Evolutionary conservation across 805 yeast genomes (phyloP).

Genomic region (Diddensiella caesifluorescens): DNA sequence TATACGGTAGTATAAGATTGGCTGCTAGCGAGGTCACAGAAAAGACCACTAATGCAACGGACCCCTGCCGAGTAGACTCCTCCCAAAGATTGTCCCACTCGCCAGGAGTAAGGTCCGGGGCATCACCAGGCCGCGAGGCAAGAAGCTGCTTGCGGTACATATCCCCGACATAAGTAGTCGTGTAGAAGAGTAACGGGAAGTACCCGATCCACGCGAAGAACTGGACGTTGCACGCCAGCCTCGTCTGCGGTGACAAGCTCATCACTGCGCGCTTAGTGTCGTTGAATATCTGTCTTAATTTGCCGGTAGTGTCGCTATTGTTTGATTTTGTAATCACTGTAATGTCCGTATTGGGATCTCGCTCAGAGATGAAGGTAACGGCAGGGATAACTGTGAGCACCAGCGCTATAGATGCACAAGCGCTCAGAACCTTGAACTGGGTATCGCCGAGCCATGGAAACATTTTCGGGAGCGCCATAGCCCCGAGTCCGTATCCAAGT

Average conservation of each 20-base stretch:
- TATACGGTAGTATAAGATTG: constrained; percentile 42
- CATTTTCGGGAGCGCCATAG: constrained; percentile 38
- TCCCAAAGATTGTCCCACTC: constrained; percentile 39
- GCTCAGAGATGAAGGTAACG: constrained; percentile 41
- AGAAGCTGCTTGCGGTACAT: constrained; percentile 39
- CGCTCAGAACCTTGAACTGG: constrained; percentile 49
- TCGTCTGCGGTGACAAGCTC: constrained; percentile 46
- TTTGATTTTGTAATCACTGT: constrained; percentile 7
- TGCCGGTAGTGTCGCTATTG: constrained; percentile 1
- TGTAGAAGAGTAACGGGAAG: constrained; percentile 59
- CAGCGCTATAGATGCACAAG: constrained; percentile 40
- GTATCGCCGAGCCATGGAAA: constrained; percentile 42
- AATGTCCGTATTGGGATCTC: constrained; percentile 38
- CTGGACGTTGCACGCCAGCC: constrained; percentile 49
- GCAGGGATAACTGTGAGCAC: constrained; percentile 38
- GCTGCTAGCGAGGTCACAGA: constrained; percentile 43
- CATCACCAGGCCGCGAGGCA: constrained; percentile 34
- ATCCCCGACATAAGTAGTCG: constrained; percentile 62
- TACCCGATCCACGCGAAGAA: constrained; percentile 67
- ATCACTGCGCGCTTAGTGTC: constrained; percentile 22
- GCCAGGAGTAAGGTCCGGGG: constrained; percentile 35
- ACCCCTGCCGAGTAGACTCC: constrained; percentile 47
- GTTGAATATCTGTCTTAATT: constrained; percentile 9
- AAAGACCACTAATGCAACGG: constrained; percentile 46
- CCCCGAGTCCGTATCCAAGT: constrained; percentile 50